Conservation (phyloP, 2,329 filamentous ascomycete species). For the Decorospora gaudefroyi region DNA sequence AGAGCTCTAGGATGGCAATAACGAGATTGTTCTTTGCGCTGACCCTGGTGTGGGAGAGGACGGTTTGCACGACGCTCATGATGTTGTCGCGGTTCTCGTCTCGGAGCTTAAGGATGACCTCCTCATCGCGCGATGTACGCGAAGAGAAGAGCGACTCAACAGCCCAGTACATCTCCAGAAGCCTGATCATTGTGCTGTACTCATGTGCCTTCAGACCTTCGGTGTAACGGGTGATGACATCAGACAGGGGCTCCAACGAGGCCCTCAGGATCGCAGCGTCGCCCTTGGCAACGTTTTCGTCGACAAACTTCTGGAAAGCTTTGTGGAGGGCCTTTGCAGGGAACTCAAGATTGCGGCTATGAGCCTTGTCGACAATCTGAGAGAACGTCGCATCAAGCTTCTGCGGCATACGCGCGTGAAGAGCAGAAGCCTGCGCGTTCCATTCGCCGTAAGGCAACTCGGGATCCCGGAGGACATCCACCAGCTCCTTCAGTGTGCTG, state of each 20-base stretch:
- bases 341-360: conserved; percentile 80
- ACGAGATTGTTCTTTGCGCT: conserved; percentile 92
- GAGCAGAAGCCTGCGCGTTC: conserved; percentile 90
- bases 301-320: conserved; percentile 83
- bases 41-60: conserved; percentile 91
- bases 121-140: conserved; percentile 83
- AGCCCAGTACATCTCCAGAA: conserved; percentile 80
- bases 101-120: conserved; percentile 88
- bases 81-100: conserved; percentile 97
- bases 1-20: conserved; percentile 88
- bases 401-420: conserved; percentile 96
- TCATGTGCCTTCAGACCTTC: conserved; percentile 93
- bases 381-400: conserved; percentile 83
- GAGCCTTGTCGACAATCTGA: conserved; percentile 83
- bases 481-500: conserved; percentile 79
- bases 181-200: conserved; percentile 74
- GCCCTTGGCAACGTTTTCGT: conserved; percentile 74
- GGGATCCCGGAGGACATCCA: conserved; percentile 85
- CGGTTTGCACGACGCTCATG: conserved; percentile 78
- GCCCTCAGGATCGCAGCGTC: conserved; percentile 76
- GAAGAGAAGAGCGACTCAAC: conserved; percentile 88
- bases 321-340: conserved; percentile 86
- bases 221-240: conserved; percentile 76
- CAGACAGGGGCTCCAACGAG: conserved; percentile 73
- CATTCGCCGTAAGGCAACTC: conserved; percentile 96